A percentile compares a stretch with the other conserved stretches of the same genome.
Evolutionary conservation across 495 filamentous ascomycete species (phyloP).

Genomic region (Annulohypoxylon maeteangense): DNA sequence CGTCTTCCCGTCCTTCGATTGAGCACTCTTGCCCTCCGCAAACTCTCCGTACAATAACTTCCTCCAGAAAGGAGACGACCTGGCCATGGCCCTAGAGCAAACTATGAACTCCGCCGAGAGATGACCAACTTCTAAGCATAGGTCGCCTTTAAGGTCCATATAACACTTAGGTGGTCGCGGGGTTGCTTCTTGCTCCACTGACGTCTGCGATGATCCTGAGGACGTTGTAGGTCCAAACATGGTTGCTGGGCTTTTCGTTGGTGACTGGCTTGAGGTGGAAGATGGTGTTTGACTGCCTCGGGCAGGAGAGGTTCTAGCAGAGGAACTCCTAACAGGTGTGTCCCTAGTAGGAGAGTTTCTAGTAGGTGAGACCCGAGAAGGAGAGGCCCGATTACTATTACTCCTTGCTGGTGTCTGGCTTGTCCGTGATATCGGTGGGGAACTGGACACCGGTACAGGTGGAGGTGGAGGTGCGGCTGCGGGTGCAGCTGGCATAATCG

Average conservation of each 20-base stretch:
- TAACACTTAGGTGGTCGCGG: conserved; percentile 5
- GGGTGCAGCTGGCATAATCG: not conserved
- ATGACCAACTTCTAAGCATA: conserved; percentile 33
- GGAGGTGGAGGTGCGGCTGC: not conserved
- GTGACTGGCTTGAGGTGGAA: not conserved
- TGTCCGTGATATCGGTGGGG: conserved; percentile 15
- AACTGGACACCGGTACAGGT: conserved; percentile 1
- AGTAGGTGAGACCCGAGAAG: not conserved
- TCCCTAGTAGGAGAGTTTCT: not conserved
- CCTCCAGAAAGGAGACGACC: conserved; percentile 47
- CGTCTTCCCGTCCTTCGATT: conserved; percentile 3
- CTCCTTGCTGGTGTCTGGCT: not conserved
- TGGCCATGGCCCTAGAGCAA: conserved; percentile 35
- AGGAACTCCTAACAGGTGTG: not conserved
- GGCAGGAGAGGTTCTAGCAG: not conserved
- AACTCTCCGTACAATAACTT: conserved; percentile 45
- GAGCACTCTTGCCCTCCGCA: conserved; percentile 40
- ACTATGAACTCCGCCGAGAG: conserved; percentile 33
- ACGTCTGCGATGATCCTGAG: not conserved
- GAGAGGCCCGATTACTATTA: not conserved
- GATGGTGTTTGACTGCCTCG: not conserved
- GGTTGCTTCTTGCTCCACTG: not conserved
- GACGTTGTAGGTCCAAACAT: not conserved
- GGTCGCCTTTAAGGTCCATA: conserved; percentile 31
- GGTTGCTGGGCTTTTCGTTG: not conserved